Evolutionary conservation across 805 yeast species (phyloP).

Genomic region (Candida ortonii): DNA sequence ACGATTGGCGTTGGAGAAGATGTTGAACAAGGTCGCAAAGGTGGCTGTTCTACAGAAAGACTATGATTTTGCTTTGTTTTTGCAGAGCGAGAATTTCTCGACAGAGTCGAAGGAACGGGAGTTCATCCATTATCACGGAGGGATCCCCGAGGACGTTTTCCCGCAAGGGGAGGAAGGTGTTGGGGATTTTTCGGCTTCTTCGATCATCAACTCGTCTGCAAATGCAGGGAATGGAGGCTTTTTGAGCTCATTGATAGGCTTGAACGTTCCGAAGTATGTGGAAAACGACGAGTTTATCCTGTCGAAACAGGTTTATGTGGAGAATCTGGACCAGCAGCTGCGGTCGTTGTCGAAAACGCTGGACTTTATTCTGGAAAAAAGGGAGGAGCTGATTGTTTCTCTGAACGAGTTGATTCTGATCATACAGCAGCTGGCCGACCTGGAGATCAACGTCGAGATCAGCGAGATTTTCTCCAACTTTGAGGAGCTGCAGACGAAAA

Average conservation of each 20-base stretch:
- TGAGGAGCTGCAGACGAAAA: constrained; percentile 65
- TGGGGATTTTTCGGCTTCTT: constrained; percentile 27
- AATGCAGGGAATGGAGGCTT: constrained; percentile 46
- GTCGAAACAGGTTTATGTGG: constrained; percentile 66
- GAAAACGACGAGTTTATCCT: constrained; percentile 81
- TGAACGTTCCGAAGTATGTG: constrained; percentile 56
- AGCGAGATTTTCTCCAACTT: constrained; percentile 66
- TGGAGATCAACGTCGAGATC: constrained; percentile 70
- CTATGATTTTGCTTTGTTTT: constrained; percentile 71
- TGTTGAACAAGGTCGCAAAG: constrained; percentile 71
- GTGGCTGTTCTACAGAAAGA: constrained; percentile 62
- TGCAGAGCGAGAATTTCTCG: constrained; percentile 68
- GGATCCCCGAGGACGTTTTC: constrained; percentile 30
- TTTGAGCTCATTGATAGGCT: constrained; percentile 66
- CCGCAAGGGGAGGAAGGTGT: constrained; percentile 20
- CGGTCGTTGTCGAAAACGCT: constrained; percentile 65
- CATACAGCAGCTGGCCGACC: constrained; percentile 59
- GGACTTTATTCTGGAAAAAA: constrained; percentile 69
- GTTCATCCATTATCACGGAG: constrained; percentile 34
- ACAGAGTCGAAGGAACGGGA: constrained; percentile 71
- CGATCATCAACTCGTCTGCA: constrained; percentile 23
- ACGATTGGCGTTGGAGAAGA: constrained; percentile 77
- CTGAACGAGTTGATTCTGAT: constrained; percentile 59
- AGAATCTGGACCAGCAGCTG: constrained; percentile 69
- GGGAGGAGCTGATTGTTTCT: constrained; percentile 67